Evolutionary conservation across 805 yeast species (phyloP).

Genomic region (Starmera quercuum): DNA sequence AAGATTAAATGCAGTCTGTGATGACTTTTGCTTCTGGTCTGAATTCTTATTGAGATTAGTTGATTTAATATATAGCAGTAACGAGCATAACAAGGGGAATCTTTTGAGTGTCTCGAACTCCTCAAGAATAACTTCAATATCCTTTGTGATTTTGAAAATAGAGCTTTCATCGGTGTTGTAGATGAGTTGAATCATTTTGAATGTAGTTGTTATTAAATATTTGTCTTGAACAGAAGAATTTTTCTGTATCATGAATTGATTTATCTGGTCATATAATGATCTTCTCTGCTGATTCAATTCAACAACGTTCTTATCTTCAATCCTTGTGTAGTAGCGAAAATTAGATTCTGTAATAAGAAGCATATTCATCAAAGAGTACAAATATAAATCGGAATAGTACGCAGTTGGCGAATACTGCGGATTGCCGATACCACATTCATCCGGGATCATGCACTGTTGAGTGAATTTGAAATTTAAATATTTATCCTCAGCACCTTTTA

Average conservation of each 20-base stretch:
- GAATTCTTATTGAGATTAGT: conserved; percentile 18
- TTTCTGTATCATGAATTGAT: conserved; percentile 2
- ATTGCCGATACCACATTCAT: conserved; percentile 7
- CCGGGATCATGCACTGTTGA: background rate
- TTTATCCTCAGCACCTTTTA: conserved; percentile 5
- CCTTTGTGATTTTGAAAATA: conserved; percentile 8
- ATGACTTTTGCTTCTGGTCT: conserved; percentile 20
- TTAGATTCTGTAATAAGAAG: conserved; percentile 9
- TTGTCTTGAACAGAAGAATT: conserved; percentile 4
- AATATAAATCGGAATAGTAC: conserved; percentile 10
- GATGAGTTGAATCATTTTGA: conserved; percentile 6
- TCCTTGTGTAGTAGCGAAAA: conserved; percentile 5
- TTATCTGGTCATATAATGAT: conserved; percentile 2
- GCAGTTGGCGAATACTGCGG: conserved; percentile 2
- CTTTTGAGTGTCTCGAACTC: conserved; percentile 12
- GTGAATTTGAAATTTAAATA: conserved; percentile 1
- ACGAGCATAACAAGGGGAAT: conserved; percentile 14
- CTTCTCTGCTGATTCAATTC: conserved; percentile 4
- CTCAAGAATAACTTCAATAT: conserved; percentile 4
- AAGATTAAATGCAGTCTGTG: conserved; percentile 18
- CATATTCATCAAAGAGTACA: conserved; percentile 8
- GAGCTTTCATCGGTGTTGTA: conserved; percentile 11
- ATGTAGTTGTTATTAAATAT: conserved; percentile 8
- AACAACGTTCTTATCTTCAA: background rate
- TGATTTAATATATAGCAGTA: conserved; percentile 16